These are phyloP conservation scores for Colletotrichum acutatum DNA, from an alignment of 2,329 filamentous ascomycete genomes.

Conservation along the genomic window DNA sequence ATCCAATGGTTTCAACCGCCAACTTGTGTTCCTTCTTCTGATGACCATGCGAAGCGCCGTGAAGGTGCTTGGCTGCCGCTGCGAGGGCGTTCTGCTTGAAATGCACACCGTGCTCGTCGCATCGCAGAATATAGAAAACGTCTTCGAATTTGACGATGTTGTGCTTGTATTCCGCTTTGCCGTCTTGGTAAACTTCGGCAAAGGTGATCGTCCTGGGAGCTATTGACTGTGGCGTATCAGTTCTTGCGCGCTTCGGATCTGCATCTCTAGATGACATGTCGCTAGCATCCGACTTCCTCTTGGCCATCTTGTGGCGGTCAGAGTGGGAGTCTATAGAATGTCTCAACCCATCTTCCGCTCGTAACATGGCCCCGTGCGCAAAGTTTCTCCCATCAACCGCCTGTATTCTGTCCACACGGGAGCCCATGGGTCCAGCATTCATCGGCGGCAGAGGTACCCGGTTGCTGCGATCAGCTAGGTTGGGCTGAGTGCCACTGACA, in stretches of 20 bases:
- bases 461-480: neutral
- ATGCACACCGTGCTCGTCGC: slow-evolving; percentile 37
- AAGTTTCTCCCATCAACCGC: neutral
- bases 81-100: slow-evolving; percentile 34
- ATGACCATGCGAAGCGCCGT: slow-evolving; percentile 31
- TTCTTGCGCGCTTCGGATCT: slow-evolving; percentile 11
- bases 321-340: slow-evolving; percentile 3
- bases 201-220: slow-evolving; percentile 35
- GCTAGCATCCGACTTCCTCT: slow-evolving; percentile 22
- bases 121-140: slow-evolving; percentile 38
- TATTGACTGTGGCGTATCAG: neutral
- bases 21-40: slow-evolving; percentile 19
- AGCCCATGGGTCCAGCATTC: neutral
- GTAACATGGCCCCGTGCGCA: neutral
- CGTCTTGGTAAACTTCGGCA: slow-evolving; percentile 38
- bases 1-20: slow-evolving; percentile 35
- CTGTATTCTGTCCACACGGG: neutral
- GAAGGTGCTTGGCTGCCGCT: slow-evolving; percentile 37
- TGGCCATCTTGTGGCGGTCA: neutral
- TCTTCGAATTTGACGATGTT: slow-evolving; percentile 34
- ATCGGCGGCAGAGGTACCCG: neutral
- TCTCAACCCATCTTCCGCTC: slow-evolving; percentile 8
- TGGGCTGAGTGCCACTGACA: neutral
- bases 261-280: neutral
- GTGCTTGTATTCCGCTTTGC: slow-evolving; percentile 37